Evolutionary conservation across 2,329 filamentous ascomycete genomes (phyloP), one percentile per base, ranked within the genome.

Genomic region (Fusarium staphyleae): DNA sequence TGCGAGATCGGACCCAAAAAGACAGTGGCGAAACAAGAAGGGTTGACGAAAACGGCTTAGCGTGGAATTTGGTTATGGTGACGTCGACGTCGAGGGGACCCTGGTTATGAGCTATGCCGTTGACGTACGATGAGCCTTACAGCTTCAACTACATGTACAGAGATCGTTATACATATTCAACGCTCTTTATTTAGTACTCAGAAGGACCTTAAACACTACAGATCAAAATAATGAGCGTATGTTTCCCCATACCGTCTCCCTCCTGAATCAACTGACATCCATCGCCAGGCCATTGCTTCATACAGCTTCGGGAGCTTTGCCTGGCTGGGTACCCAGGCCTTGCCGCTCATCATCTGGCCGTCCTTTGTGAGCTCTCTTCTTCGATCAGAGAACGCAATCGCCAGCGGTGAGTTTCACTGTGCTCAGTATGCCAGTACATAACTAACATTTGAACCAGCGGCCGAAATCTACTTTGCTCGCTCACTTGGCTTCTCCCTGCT

Each of bases 381-480:
- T 5, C 68, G 70, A 1, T 57, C 66, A 1, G 70, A 74, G 16
- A 64, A 69, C 45, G 68, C 71, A 12, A 50, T 57, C 13, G 57
- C 69, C 12, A 73, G 66, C 46, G 52, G 75, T 77, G 29, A 34
- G 72, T 55, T 13, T 7, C 18, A 3, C 9, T 11, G 18, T 15
- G 15, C 33, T 11, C 8, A 28, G 13, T 13, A 15, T 30, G 3
- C 13, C 7, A 4, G 11, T 30, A 12, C 28, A 22, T 29, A 47
- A 46, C 33, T 48, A 49, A 49, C 22, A 35, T 13, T n/a, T 6
- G 2, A 75, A 30, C n/a, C n/a, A 68, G 66, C 55, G 18, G 77
- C 91, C 26, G 88, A 92, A 72, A 74, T 83, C 49, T 93, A 93
- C 79, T 87, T 93, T 70, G 85, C 85, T 44, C 87, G 89, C 34